These are phyloP conservation scores for Candida morakotiae DNA, from an alignment of 805 yeast species.

Conservation along the genomic window DNA sequence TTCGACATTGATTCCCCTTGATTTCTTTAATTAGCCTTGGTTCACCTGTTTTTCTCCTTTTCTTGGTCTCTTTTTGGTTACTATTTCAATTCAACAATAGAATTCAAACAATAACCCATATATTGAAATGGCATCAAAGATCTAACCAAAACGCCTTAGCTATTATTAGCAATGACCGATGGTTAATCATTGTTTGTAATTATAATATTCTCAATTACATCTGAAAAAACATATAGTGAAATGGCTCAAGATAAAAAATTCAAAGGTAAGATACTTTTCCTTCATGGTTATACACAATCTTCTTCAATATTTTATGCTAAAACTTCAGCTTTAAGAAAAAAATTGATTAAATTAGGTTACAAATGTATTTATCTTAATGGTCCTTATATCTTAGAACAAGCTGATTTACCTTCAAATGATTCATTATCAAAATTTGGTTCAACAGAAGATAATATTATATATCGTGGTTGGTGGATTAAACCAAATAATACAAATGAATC, in stretches of 20 bases:
- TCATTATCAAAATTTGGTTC: slow-evolving; percentile 48
- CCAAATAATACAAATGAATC: slow-evolving; percentile 41
- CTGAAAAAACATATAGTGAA: background rate
- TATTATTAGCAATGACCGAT: background rate
- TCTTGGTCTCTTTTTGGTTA: too few relatives aligned
- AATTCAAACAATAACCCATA: background rate
- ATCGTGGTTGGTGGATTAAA: slow-evolving; percentile 77
- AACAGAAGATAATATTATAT: slow-evolving; percentile 28
- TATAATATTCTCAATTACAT: too few relatives aligned
- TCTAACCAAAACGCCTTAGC: background rate
- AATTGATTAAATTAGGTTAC: slow-evolving; percentile 58
- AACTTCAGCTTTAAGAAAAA: slow-evolving; percentile 83
- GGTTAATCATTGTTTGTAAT: background rate
- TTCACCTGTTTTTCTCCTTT: too few relatives aligned
- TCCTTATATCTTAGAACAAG: slow-evolving; percentile 59
- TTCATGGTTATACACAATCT: slow-evolving; percentile 89
- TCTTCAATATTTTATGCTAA: slow-evolving; percentile 82
- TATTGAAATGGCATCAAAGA: background rate
- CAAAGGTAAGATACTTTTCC: slow-evolving; percentile 62
- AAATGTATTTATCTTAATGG: slow-evolving; percentile 78
- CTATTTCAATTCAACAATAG: background rate
- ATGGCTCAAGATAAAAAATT: slow-evolving; percentile 1
- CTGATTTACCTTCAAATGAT: slow-evolving; percentile 72
- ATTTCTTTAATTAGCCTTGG: too few relatives aligned
- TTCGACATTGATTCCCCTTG: too few relatives aligned